These are phyloP conservation scores for Aspergillus transmontanensis DNA, from an alignment of 2,329 filamentous ascomycete species.

Conservation along the genomic window DNA sequence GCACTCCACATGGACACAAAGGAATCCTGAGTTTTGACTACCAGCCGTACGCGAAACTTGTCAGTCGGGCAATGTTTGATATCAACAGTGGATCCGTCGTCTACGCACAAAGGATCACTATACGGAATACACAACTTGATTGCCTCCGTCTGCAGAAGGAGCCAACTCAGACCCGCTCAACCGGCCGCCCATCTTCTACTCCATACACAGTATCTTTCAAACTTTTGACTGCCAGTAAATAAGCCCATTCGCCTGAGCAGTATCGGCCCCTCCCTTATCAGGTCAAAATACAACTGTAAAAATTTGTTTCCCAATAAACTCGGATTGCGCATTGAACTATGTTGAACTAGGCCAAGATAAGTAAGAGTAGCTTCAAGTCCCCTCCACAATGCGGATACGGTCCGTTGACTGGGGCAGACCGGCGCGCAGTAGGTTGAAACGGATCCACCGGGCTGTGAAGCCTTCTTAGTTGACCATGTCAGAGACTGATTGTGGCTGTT, in stretches of 20 bases:
- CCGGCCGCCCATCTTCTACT: background rate
- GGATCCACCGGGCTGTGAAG: conserved; percentile 4
- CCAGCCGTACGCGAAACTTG: background rate
- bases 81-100: background rate
- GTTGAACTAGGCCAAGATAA: background rate
- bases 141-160: background rate
- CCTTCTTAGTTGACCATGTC: background rate
- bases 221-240: background rate
- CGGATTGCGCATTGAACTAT: background rate
- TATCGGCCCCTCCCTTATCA: background rate
- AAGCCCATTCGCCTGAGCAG: background rate
- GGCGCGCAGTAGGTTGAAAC: conserved; percentile 17
- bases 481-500: background rate
- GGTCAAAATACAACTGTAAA: background rate
- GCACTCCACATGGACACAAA: background rate
- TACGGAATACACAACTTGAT: background rate
- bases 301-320: background rate
- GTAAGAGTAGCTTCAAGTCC: background rate
- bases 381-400: conserved; percentile 16
- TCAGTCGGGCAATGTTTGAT: background rate
- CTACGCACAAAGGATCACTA: background rate
- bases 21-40: background rate
- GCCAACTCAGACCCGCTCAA: background rate
- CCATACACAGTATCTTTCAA: background rate
- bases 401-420: conserved; percentile 17